Evolutionary conservation across 345 rosid species (phyloP), one percentile per base, ranked within the genome.

Genomic region (Schrenkiella parvula): DNA sequence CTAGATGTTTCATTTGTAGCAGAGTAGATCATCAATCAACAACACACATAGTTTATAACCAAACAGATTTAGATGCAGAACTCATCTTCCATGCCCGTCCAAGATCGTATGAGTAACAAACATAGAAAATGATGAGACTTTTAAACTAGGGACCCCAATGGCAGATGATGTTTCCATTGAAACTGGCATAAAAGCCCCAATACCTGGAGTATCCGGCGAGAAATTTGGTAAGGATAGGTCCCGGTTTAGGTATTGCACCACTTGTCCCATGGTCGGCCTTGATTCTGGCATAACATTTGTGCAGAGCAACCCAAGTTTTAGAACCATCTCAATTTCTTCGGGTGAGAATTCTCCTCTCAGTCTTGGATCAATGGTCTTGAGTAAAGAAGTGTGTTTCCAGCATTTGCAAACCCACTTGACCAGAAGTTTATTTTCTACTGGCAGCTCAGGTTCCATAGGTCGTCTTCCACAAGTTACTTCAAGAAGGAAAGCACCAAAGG

Each of bases 361-460:
- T 60, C 75, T 69, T 2, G 78, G 64, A 65, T 81, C 84, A 12
- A 43, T 56, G 0, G 66, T 67, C 69, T 57, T 39, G 1, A 78
- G 67, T 43, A 81, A 62, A 4, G 34, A 67, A 31, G 46, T 80
- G 2, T 8, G 39, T 50, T 35, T 51, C 81, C 79, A 76, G 66
- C 64, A 68, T 6, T 35, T 66, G 0, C 0, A 42, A 0, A 78
- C 81, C 79, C 82, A 66, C 0, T 63, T 81, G 46, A 80, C 66
- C 60, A 84, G 4, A 66, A 21, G 11, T 3, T 21, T 18, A 3
- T 41, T 62, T 22, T 0, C 63, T 0, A 7, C 13, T 0, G 54
- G 70, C 0, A 62, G 10, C 47, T 53, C 56, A 32, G 13, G 76
- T 51, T 32, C 85, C 75, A 32, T 58, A 66, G 21, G 84, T 12